Conservation (phyloP, 371 early-diverging fungal species). For the Choanephora cucurbitarum region DNA sequence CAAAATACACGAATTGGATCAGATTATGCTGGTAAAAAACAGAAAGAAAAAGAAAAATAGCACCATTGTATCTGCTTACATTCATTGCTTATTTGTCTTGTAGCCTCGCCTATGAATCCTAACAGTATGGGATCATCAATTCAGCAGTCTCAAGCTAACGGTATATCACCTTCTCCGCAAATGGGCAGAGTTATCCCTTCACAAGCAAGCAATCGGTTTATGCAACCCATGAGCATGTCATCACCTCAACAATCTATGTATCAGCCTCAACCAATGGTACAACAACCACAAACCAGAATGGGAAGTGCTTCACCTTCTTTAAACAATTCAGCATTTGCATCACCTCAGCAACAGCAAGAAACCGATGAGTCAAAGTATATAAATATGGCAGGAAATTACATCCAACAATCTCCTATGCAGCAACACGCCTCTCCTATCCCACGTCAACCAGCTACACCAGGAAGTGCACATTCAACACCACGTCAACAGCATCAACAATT, state of each 20-base stretch:
- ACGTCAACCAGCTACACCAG: constrained; percentile 37
- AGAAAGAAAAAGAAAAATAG: background rate
- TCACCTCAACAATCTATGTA: constrained; percentile 25
- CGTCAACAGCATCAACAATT: constrained; percentile 39
- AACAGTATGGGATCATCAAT: constrained; percentile 31
- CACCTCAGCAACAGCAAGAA: constrained; percentile 19
- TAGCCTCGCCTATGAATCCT: constrained; percentile 37
- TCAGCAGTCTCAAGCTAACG: constrained; percentile 26
- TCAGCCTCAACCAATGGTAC: constrained; percentile 10
- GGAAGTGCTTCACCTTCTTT: constrained; percentile 22
- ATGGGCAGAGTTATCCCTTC: constrained; percentile 46
- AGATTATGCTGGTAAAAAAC: constrained; percentile 35
- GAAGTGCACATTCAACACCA: constrained; percentile 40
- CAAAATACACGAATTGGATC: constrained; percentile 30
- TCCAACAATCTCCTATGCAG: constrained; percentile 37
- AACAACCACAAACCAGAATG: constrained; percentile 15
- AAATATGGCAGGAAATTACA: constrained; percentile 14
- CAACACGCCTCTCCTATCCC: constrained; percentile 30
- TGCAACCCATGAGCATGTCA: constrained; percentile 29
- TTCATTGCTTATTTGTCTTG: constrained; percentile 4
- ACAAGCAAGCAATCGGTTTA: constrained; percentile 37
- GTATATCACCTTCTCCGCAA: constrained; percentile 32
- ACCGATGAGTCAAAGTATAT: background rate
- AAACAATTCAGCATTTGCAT: constrained; percentile 24
- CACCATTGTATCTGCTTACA: background rate